Evolutionary conservation across 2,329 filamentous ascomycete genomes (phyloP).

Genomic region (Cercospora brassicicola): DNA sequence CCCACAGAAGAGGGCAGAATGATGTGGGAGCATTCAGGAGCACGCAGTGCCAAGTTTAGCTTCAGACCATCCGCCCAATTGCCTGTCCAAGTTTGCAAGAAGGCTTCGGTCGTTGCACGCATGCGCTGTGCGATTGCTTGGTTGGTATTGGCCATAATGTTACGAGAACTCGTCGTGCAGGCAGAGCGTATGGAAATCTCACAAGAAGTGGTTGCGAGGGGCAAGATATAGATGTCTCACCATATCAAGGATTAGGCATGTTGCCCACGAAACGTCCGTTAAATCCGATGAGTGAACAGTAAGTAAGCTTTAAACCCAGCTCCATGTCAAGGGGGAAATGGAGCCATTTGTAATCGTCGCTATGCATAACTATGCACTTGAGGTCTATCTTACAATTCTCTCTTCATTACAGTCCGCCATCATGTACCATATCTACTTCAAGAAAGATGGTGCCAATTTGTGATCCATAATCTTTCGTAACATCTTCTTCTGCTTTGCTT

Average conservation of each 20-base stretch:
- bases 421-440: background rate
- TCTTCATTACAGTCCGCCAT: background rate
- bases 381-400: background rate
- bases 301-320: too few species aligned
- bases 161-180: too few species aligned
- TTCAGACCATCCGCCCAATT: conserved; percentile 20
- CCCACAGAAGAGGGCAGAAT: conserved; percentile 19
- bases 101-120: conserved; percentile 24
- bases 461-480: conserved; percentile 5
- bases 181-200: too few species aligned
- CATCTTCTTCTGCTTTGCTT: conserved; percentile 6
- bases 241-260: too few species aligned
- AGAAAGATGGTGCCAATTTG: conserved; percentile 11
- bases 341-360: background rate
- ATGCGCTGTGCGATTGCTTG: conserved; percentile 17
- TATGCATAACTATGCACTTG: background rate
- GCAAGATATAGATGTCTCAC: too few species aligned
- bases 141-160: background rate
- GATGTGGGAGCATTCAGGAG: conserved; percentile 22
- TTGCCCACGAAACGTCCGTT: too few species aligned
- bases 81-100: conserved; percentile 26
- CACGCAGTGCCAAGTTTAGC: conserved; percentile 15
- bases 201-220: background rate
- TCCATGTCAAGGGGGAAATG: too few species aligned
- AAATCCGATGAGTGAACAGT: too few species aligned